Conservation (phyloP, 768 basidiomycete genomes). For the Trametopsis cervina region DNA sequence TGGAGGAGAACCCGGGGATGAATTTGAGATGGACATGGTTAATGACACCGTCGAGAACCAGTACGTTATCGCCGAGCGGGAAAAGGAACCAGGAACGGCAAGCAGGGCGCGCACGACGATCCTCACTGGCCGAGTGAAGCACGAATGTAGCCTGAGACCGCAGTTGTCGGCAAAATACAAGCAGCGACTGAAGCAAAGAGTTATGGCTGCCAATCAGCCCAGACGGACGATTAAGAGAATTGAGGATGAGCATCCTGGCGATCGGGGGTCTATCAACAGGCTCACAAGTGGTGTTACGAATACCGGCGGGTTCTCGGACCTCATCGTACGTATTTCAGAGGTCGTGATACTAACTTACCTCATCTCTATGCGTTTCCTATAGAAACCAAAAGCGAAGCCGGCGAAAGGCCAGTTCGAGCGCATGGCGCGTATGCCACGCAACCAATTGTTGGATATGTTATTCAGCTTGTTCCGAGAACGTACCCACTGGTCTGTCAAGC, state of each 20-base stretch:
- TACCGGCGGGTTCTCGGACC: slow-evolving; percentile 53
- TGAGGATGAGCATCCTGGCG: slow-evolving; percentile 64
- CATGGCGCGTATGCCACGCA: slow-evolving; percentile 86
- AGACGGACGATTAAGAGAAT: slow-evolving; percentile 63
- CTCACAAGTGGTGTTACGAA: slow-evolving; percentile 69
- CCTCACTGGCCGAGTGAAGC: slow-evolving; percentile 72
- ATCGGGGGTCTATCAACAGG: slow-evolving; percentile 68
- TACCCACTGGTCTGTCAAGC: slow-evolving; percentile 77
- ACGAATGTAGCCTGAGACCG: slow-evolving; percentile 71
- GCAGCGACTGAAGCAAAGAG: slow-evolving; percentile 64
- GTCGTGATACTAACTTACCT: slow-evolving; percentile 4
- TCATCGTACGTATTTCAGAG: slow-evolving; percentile 45
- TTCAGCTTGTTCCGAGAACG: slow-evolving; percentile 73
- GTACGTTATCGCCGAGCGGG: slow-evolving; percentile 77
- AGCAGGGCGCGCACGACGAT: slow-evolving; percentile 67
- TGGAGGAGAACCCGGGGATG: slow-evolving; percentile 41
- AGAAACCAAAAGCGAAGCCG: slow-evolving; percentile 65
- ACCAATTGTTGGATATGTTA: slow-evolving; percentile 80
- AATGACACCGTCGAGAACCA: slow-evolving; percentile 82
- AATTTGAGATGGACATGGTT: slow-evolving; percentile 86
- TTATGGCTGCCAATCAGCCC: slow-evolving; percentile 60
- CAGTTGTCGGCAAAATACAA: slow-evolving; percentile 62
- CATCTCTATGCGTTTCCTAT: slow-evolving; percentile 9
- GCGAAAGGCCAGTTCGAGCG: slow-evolving; percentile 74
- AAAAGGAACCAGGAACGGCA: slow-evolving; percentile 48